Conservation (phyloP, 495 filamentous ascomycete genomes). For the Hypoxylon fuscum region DNA sequence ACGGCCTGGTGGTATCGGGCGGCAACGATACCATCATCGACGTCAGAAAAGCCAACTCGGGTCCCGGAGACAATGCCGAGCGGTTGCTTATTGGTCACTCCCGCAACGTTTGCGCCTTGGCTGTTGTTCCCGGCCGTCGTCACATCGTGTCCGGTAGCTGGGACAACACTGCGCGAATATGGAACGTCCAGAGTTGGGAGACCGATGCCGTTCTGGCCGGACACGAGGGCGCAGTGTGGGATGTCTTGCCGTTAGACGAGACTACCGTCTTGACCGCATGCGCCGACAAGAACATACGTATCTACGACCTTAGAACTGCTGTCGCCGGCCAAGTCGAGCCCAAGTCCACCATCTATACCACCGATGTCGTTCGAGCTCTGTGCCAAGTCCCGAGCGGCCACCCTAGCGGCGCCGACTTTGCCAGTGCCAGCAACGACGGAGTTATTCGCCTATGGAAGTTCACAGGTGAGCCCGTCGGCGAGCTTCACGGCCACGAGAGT, state of each 20-base stretch:
- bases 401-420: slow-evolving; percentile 83
- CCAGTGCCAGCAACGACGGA: slow-evolving; percentile 88
- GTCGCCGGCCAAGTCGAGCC: slow-evolving; percentile 81
- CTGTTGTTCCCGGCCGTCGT: slow-evolving; percentile 72
- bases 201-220: slow-evolving; percentile 73
- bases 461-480: slow-evolving; percentile 73
- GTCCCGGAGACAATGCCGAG: slow-evolving; percentile 76
- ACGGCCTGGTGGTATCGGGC: slow-evolving; percentile 86
- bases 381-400: slow-evolving; percentile 81
- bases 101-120: slow-evolving; percentile 86
- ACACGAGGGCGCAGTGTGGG: slow-evolving; percentile 84
- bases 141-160: slow-evolving; percentile 93
- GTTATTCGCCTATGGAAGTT: slow-evolving; percentile 85
- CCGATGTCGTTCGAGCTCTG: slow-evolving; percentile 85
- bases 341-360: slow-evolving; percentile 76
- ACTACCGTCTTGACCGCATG: slow-evolving; percentile 88
- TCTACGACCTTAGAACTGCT: slow-evolving; percentile 74
- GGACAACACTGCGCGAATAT: slow-evolving; percentile 86
- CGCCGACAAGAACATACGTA: slow-evolving; percentile 86
- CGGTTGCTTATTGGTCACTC: slow-evolving; percentile 86
- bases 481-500: slow-evolving; percentile 87
- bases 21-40: slow-evolving; percentile 94
- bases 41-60: slow-evolving; percentile 72
- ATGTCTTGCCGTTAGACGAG: slow-evolving; percentile 83
- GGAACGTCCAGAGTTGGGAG: slow-evolving; percentile 81